phyloP scores from a whole-genome alignment of 345 rosid species.

The Euphorbia lathyris region DNA sequence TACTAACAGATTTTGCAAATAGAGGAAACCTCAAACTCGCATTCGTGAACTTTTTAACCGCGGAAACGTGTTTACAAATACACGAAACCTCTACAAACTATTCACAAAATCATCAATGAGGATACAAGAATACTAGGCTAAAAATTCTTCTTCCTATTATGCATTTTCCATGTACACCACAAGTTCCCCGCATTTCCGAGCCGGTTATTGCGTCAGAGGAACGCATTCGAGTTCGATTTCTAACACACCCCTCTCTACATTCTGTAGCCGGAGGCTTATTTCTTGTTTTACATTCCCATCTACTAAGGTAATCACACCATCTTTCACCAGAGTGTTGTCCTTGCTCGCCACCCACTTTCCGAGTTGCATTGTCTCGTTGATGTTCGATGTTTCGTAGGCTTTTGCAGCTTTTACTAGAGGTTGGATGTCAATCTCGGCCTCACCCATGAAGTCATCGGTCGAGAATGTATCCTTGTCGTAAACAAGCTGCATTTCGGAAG shows the following conservation, averaged over 20 bases:
- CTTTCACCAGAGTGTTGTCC: slow-evolving; percentile 67
- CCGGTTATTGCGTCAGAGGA: slow-evolving; percentile 69
- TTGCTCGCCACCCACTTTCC: slow-evolving; percentile 74
- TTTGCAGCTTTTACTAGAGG: slow-evolving; percentile 79
- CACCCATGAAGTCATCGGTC: slow-evolving; percentile 95
- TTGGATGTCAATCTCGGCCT: slow-evolving; percentile 96
- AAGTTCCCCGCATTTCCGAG: slow-evolving; percentile 1
- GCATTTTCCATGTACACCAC: background rate
- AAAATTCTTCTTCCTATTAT: background rate
- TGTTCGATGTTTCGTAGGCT: slow-evolving; percentile 58
- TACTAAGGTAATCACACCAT: slow-evolving; percentile 57
- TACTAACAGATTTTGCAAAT: too few relatives aligned
- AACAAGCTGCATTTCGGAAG: background rate
- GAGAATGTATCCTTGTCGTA: slow-evolving; percentile 31
- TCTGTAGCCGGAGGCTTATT: slow-evolving; percentile 68
- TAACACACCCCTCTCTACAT: slow-evolving; percentile 83
- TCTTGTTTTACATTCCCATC: slow-evolving; percentile 90
- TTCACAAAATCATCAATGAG: too few relatives aligned
- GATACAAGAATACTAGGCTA: slow-evolving; percentile 9
- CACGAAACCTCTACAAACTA: too few relatives aligned
- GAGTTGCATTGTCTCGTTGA: slow-evolving; percentile 57
- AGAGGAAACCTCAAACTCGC: too few relatives aligned
- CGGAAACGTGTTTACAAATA: too few relatives aligned
- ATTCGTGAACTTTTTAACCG: too few relatives aligned
- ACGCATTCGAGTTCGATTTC: slow-evolving; percentile 92